Evolutionary conservation across 176 grass and related monocot genomes (phyloP).

Genomic region (Paspalum vaginatum): DNA sequence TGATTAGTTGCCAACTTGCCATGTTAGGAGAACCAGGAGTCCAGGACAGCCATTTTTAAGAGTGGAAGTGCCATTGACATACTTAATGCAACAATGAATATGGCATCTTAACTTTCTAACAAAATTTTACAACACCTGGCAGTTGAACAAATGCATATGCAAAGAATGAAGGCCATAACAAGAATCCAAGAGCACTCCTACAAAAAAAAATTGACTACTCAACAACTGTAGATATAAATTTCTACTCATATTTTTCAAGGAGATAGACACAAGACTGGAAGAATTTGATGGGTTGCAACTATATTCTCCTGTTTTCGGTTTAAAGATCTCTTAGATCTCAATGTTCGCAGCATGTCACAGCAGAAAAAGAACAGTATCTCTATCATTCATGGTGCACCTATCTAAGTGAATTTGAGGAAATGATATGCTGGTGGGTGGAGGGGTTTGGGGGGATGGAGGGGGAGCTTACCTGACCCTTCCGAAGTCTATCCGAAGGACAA

Average conservation of each 20-base stretch:
- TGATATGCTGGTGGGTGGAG: slow-evolving; percentile 2
- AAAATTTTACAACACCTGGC: slow-evolving; percentile 35
- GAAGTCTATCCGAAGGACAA: slow-evolving; percentile 87
- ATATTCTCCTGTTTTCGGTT: slow-evolving; percentile 16
- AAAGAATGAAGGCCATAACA: slow-evolving; percentile 10
- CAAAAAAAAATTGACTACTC: not conserved
- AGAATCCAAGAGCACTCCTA: not conserved
- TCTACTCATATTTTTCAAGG: slow-evolving; percentile 16
- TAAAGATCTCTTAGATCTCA: slow-evolving; percentile 7
- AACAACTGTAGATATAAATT: slow-evolving; percentile 30
- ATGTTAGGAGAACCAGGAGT: slow-evolving; percentile 39
- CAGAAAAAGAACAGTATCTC: not conserved
- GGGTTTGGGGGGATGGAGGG: slow-evolving; percentile 3
- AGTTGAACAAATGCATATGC: slow-evolving; percentile 34
- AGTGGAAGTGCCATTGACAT: slow-evolving; percentile 19
- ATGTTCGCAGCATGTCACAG: slow-evolving; percentile 10
- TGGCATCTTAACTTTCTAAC: slow-evolving; percentile 44
- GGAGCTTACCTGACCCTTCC: slow-evolving; percentile 77
- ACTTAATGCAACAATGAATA: slow-evolving; percentile 46
- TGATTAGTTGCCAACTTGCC: slow-evolving; percentile 44
- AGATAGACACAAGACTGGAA: not conserved
- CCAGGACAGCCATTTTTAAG: slow-evolving; percentile 41
- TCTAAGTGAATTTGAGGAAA: slow-evolving; percentile 5
- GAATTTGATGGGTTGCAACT: not conserved
- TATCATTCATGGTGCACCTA: not conserved